These are phyloP conservation scores for Mycosphaerella sp. DNA, from an alignment of 2,329 filamentous ascomycete genomes.

Conservation along the genomic window DNA sequence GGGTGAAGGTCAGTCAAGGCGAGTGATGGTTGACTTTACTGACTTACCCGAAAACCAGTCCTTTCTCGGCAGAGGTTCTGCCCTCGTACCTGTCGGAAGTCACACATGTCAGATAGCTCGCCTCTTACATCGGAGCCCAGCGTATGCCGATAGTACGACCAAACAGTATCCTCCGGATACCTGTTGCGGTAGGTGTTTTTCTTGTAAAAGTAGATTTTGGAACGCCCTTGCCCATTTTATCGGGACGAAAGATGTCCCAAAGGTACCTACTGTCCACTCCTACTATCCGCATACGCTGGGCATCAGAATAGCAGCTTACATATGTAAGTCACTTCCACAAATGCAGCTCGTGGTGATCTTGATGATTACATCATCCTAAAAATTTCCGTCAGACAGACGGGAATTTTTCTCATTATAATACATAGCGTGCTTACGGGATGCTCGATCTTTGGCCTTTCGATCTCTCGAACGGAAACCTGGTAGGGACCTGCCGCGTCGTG, in stretches of 20 bases:
- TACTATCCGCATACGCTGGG: no score
- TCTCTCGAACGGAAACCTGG: slow-evolving; percentile 55
- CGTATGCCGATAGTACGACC: no score
- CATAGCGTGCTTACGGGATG: slow-evolving; percentile 40
- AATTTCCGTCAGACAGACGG: background rate
- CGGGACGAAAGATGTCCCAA: no score
- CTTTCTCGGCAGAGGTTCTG: slow-evolving; percentile 54
- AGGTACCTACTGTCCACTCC: no score
- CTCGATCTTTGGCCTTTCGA: slow-evolving; percentile 52
- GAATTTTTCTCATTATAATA: background rate
- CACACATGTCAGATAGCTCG: background rate
- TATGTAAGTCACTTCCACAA: slow-evolving; percentile 33
- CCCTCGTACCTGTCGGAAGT: slow-evolving; percentile 48
- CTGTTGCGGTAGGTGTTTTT: no score
- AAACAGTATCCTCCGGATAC: no score
- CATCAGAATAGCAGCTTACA: slow-evolving; percentile 8
- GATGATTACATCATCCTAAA: slow-evolving; percentile 53
- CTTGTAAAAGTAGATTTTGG: no score
- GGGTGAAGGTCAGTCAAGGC: no score
- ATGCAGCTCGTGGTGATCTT: slow-evolving; percentile 57
- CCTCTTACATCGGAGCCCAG: no score
- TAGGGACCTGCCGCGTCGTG: slow-evolving; percentile 39
- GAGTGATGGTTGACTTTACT: no score
- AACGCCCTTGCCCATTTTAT: no score
- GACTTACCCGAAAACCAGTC: slow-evolving; percentile 36